Conservation (phyloP, 495 filamentous ascomycete genomes). For the Aspergillus sparsus region DNA sequence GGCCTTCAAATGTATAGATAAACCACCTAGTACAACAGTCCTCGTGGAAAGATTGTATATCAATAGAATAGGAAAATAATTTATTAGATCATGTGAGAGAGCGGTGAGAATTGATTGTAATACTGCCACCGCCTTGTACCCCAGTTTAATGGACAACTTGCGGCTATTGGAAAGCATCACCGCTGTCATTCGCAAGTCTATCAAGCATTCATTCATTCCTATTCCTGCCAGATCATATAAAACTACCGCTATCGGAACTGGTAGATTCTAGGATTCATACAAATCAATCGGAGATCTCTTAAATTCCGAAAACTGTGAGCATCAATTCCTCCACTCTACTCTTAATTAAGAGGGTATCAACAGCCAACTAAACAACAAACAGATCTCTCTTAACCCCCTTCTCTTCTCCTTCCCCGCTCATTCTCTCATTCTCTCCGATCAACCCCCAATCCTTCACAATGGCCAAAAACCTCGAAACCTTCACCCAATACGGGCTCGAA, state of each 20-base stretch:
- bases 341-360: no score
- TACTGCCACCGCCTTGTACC: conserved; percentile 12
- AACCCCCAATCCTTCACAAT: conserved; percentile 25
- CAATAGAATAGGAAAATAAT: background rate
- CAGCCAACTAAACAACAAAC: no score
- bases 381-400: no score
- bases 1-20: conserved; percentile 16
- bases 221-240: background rate
- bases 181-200: background rate
- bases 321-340: no score
- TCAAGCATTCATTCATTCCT: background rate
- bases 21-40: background rate
- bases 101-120: background rate
- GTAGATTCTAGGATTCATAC: no score
- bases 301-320: no score
- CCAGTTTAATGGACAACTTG: conserved; percentile 25
- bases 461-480: conserved; percentile 61
- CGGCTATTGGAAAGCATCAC: conserved; percentile 1
- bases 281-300: no score
- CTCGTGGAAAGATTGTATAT: background rate
- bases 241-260: background rate
- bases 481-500: conserved; percentile 76
- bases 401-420: no score
- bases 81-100: conserved; percentile 1
- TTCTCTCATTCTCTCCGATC: no score